Conservation (phyloP, 768 basidiomycete species). For the Phanerochaete carnosa region DNA sequence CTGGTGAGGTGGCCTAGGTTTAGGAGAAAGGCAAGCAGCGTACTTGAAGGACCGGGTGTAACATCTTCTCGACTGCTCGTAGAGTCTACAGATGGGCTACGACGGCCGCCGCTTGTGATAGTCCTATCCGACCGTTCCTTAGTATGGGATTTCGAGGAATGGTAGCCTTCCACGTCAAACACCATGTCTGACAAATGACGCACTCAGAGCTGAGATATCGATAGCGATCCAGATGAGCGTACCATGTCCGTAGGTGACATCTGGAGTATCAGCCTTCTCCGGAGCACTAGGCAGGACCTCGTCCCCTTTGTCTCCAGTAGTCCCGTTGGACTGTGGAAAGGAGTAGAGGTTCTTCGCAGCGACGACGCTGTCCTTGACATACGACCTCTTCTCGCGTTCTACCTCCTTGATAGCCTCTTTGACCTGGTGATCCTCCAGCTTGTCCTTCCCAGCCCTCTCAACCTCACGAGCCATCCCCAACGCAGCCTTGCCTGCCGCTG, state of each 20-base stretch:
- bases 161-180: slow-evolving; percentile 83
- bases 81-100: slow-evolving; percentile 3
- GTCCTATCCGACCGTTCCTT: slow-evolving; percentile 30
- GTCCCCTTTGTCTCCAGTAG: slow-evolving; percentile 29
- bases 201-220: neutral
- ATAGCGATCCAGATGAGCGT: neutral
- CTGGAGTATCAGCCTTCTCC: slow-evolving; percentile 29
- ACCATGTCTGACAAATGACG: slow-evolving; percentile 53
- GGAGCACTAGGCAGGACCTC: slow-evolving; percentile 44
- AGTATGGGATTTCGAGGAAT: slow-evolving; percentile 34
- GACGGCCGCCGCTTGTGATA: slow-evolving; percentile 12
- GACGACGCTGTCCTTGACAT: slow-evolving; percentile 13
- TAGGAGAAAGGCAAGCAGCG: neutral
- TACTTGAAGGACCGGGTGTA: slow-evolving; percentile 27
- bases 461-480: slow-evolving; percentile 23
- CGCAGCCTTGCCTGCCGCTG: slow-evolving; percentile 26
- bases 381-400: slow-evolving; percentile 11
- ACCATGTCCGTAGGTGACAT: slow-evolving; percentile 57
- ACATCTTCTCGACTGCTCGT: slow-evolving; percentile 11
- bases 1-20: neutral
- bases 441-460: slow-evolving; percentile 23
- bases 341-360: slow-evolving; percentile 19
- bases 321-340: slow-evolving; percentile 22
- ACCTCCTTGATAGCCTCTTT: slow-evolving; percentile 17
- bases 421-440: slow-evolving; percentile 23